A percentile compares a stretch with the other conserved stretches of the same genome.
Conservation (phyloP, 768 basidiomycete species). For the Stropharia rugosoannulata region DNA sequence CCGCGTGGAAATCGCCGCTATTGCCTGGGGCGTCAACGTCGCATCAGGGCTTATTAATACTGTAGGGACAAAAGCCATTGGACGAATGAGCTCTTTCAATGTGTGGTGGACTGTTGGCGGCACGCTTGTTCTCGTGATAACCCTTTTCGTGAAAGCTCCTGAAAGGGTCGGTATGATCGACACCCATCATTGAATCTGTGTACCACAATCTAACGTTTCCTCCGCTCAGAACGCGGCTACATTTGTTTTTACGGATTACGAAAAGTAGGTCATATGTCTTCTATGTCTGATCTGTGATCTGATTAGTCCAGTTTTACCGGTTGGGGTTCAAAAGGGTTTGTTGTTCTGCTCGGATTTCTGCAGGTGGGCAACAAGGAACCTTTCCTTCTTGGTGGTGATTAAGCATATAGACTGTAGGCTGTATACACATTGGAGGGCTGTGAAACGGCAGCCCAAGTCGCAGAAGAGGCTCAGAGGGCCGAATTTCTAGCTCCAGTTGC, state of each 20-base stretch:
- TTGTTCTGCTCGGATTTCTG: slow-evolving; percentile 56
- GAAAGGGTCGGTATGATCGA: slow-evolving; percentile 35
- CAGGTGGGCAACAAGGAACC: slow-evolving; percentile 26
- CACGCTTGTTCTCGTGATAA: slow-evolving; percentile 54
- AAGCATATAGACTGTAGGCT: slow-evolving; percentile 27
- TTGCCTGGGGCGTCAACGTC: slow-evolving; percentile 60
- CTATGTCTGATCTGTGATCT: background rate
- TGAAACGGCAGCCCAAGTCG: slow-evolving; percentile 64
- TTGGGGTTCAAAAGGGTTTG: slow-evolving; percentile 52
- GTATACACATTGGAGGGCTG: slow-evolving; percentile 63
- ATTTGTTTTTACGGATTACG: slow-evolving; percentile 57
- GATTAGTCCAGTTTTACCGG: slow-evolving; percentile 47
- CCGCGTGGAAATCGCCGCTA: slow-evolving; percentile 47
- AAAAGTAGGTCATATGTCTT: slow-evolving; percentile 37
- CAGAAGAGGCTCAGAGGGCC: slow-evolving; percentile 56
- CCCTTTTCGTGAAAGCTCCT: slow-evolving; percentile 56
- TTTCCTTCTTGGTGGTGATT: background rate
- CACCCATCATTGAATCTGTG: background rate
- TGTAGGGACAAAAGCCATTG: slow-evolving; percentile 55
- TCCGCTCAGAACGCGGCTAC: slow-evolving; percentile 43
- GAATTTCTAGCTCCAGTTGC: slow-evolving; percentile 57
- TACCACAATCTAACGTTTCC: background rate
- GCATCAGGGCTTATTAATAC: slow-evolving; percentile 54
- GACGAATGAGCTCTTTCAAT: slow-evolving; percentile 52
- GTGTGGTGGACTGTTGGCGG: slow-evolving; percentile 65